Evolutionary conservation across 2,329 filamentous ascomycete species (phyloP).

Genomic region (Bipolaris cookei): DNA sequence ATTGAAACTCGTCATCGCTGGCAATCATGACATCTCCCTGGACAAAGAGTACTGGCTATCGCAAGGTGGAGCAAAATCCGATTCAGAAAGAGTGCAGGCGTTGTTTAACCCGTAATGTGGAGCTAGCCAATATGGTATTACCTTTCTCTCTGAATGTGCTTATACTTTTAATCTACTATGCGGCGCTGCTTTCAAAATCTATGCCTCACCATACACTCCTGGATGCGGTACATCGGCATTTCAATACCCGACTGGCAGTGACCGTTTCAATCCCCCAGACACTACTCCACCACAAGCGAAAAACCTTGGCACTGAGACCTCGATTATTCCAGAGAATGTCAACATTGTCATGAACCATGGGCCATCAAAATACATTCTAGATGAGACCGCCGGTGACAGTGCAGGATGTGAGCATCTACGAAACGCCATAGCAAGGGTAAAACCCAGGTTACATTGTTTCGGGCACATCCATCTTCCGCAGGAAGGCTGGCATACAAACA

Average conservation of each 20-base stretch:
- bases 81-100: constrained; percentile 14
- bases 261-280: constrained; percentile 57
- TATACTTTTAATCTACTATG: constrained; percentile 55
- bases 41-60: constrained; percentile 50
- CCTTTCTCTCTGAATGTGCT: constrained; percentile 61
- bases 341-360: constrained; percentile 68
- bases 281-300: constrained; percentile 26
- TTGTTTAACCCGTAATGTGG: constrained; percentile 47
- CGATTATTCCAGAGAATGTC: constrained; percentile 46
- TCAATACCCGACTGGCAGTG: constrained; percentile 55
- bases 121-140: constrained; percentile 54
- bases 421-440: constrained; percentile 53
- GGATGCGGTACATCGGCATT: constrained; percentile 62
- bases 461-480: constrained; percentile 61
- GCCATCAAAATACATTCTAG: constrained; percentile 60
- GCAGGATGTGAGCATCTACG: constrained; percentile 63
- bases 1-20: constrained; percentile 66
- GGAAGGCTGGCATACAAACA: constrained; percentile 48
- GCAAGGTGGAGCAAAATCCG: constrained; percentile 35
- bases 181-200: constrained; percentile 58
- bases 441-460: constrained; percentile 63
- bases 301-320: constrained; percentile 25
- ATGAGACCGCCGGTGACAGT: constrained; percentile 45
- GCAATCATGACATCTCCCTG: constrained; percentile 66
- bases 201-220: constrained; percentile 60